Percentiles rank a stretch among this genome's conserved stretches.
Conservation (phyloP, 176 grass and related monocot genomes). For the Rhynchospora pubera region DNA sequence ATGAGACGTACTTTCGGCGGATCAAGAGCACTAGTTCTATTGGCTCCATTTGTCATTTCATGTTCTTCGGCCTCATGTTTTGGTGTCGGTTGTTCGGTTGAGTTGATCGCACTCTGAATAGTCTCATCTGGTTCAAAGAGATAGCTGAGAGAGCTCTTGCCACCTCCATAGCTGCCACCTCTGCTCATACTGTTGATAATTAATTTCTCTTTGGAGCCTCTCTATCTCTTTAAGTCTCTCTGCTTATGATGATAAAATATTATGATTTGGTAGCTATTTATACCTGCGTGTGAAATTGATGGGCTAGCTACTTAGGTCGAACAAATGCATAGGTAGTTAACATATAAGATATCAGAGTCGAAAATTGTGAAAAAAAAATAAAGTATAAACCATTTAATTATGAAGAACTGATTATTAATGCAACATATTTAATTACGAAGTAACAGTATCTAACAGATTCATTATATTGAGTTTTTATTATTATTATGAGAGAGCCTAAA, state of each 20-base stretch:
- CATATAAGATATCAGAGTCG: neutral
- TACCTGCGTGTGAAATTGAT: neutral
- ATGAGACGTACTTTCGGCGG: neutral
- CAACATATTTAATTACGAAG: neutral
- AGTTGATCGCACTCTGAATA: neutral
- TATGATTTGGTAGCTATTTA: slow-evolving; percentile 12
- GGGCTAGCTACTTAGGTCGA: neutral
- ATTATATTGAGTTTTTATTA: too few relatives aligned
- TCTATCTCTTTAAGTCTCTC: neutral
- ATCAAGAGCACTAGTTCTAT: neutral
- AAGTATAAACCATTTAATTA: neutral
- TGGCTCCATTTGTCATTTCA: neutral
- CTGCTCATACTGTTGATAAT: slow-evolving; percentile 50
- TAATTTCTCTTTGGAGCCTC: neutral
- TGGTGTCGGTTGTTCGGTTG: neutral
- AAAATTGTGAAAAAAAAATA: neutral
- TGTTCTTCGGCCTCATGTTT: neutral
- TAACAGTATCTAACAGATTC: too few relatives aligned
- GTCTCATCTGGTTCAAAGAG: slow-evolving; percentile 60
- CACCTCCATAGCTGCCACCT: slow-evolving; percentile 53
- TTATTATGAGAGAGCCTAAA: too few relatives aligned
- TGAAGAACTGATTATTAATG: neutral
- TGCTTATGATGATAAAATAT: neutral
- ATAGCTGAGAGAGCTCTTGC: slow-evolving; percentile 64
- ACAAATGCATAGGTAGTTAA: neutral